A percentile compares a stretch with the other conserved stretches of the same genome.
phyloP scores from a whole-genome alignment of 2,329 filamentous ascomycete genomes.

The Ophiostoma ulmi region DNA sequence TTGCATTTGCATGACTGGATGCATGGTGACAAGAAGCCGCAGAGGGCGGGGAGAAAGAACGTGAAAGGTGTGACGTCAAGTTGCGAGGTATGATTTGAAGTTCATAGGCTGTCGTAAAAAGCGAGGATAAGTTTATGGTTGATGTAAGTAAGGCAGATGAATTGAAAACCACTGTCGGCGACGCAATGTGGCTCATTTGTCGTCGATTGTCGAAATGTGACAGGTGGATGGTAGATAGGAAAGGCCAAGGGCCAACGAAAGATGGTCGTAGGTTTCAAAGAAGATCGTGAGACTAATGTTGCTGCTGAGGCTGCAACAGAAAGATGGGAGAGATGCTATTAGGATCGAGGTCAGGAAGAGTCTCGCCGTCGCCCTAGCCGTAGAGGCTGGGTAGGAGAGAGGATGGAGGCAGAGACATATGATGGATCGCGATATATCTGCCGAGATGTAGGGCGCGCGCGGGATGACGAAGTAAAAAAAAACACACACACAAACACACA shows the following conservation, averaged over 20 bases:
- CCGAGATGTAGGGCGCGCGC: neutral
- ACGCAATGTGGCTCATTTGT: neutral
- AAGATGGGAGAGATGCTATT: conserved; percentile 24
- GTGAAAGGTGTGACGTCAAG: neutral
- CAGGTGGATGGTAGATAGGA: neutral
- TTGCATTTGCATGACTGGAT: conserved; percentile 50
- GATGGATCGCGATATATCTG: conserved; percentile 9
- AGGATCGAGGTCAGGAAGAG: conserved; percentile 13
- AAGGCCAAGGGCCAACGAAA: neutral
- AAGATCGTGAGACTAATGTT: neutral
- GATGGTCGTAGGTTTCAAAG: neutral
- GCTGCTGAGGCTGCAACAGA: neutral
- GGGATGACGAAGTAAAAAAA: conserved; percentile 3
- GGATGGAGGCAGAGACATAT: conserved; percentile 24
- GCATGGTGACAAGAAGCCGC: conserved; percentile 30
- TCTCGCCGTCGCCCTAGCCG: conserved; percentile 26
- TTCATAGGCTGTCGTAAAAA: neutral
- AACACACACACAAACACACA: neutral
- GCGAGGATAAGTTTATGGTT: neutral
- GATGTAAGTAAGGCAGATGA: neutral
- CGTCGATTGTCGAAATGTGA: neutral
- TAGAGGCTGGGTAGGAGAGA: conserved; percentile 27
- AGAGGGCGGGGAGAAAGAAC: conserved; percentile 13
- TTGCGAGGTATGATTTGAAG: neutral
- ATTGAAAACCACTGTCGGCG: neutral